A percentile compares a stretch with the other conserved stretches of the same genome.
These are phyloP conservation scores for Senecio squalidus DNA, from an alignment of 140 eudicot species.

Conservation along the genomic window DNA sequence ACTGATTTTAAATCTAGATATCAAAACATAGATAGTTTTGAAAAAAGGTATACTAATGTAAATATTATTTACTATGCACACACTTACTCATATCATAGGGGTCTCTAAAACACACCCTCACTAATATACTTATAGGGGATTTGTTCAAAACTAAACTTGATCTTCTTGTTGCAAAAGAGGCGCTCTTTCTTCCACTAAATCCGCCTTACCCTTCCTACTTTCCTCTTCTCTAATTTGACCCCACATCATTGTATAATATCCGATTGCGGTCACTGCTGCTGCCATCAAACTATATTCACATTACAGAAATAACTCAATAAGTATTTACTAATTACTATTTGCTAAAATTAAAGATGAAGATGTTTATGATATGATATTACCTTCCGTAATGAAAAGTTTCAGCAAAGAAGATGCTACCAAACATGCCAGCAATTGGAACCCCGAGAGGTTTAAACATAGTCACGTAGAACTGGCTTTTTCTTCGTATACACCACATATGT, in stretches of 20 bases:
- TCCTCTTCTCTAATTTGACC: constrained; percentile 62
- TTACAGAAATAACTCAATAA: background rate
- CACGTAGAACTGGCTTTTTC: constrained; percentile 62
- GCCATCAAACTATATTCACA: constrained; percentile 59
- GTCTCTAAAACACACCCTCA: constrained; percentile 18
- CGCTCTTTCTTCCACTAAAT: constrained; percentile 32
- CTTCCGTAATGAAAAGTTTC: constrained; percentile 75
- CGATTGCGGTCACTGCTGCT: constrained; percentile 61
- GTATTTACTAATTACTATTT: background rate
- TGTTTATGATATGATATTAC: constrained; percentile 16
- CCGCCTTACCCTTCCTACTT: constrained; percentile 14
- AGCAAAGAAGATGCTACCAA: constrained; percentile 56
- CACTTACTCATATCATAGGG: constrained; percentile 1
- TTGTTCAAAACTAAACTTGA: constrained; percentile 15
- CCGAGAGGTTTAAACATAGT: constrained; percentile 75
- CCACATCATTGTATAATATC: constrained; percentile 73
- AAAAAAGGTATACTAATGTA: constrained; percentile 8
- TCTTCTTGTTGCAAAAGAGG: constrained; percentile 60
- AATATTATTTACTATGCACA: constrained; percentile 22
- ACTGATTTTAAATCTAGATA: background rate
- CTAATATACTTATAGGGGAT: background rate
- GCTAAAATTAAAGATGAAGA: background rate
- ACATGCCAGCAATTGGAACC: constrained; percentile 60
- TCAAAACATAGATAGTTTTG: background rate
- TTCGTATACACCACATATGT: constrained; percentile 58